A percentile compares a stretch with the other conserved stretches of the same genome.
These are phyloP conservation scores for Melanomma pulvis-pyrius DNA, from an alignment of 495 filamentous ascomycete species.

Conservation along the genomic window DNA sequence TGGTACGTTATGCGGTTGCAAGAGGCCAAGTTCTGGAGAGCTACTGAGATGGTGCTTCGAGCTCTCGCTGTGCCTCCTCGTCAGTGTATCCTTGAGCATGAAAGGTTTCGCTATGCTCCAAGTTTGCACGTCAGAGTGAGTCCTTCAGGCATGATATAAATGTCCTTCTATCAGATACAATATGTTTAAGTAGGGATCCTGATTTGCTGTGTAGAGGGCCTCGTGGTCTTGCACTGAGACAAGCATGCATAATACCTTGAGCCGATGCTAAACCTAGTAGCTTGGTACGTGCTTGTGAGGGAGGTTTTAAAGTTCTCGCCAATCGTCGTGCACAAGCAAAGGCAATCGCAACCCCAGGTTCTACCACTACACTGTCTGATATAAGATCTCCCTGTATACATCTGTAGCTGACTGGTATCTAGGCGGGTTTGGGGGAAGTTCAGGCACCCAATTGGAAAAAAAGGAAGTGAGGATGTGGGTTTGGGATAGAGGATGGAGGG, in stretches of 20 bases:
- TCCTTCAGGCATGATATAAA: too few relatives aligned
- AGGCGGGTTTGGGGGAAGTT: not conserved
- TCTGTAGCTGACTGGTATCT: not conserved
- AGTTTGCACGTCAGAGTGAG: too few relatives aligned
- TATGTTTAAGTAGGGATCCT: too few relatives aligned
- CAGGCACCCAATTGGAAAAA: constrained; percentile 10
- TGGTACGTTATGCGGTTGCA: not conserved
- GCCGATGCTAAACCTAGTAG: not conserved
- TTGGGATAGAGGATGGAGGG: not conserved
- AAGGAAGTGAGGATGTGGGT: not conserved
- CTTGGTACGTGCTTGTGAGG: not conserved
- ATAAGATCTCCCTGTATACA: constrained; percentile 27
- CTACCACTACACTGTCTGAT: not conserved
- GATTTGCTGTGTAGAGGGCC: not conserved
- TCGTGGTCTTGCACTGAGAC: not conserved
- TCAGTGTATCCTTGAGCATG: too few relatives aligned
- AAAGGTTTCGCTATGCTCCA: too few relatives aligned
- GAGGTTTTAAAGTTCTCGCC: constrained; percentile 9
- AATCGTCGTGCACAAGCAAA: constrained; percentile 14
- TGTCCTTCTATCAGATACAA: too few relatives aligned
- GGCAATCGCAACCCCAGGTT: constrained; percentile 3
- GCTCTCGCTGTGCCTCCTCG: too few relatives aligned
- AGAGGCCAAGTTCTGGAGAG: too few relatives aligned
- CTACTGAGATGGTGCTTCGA: too few relatives aligned
- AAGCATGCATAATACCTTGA: not conserved